Evolutionary conservation across 2,329 filamentous ascomycete species (phyloP), one percentile per base, ranked within the genome.

Genomic region (Diaporthe sp.): DNA sequence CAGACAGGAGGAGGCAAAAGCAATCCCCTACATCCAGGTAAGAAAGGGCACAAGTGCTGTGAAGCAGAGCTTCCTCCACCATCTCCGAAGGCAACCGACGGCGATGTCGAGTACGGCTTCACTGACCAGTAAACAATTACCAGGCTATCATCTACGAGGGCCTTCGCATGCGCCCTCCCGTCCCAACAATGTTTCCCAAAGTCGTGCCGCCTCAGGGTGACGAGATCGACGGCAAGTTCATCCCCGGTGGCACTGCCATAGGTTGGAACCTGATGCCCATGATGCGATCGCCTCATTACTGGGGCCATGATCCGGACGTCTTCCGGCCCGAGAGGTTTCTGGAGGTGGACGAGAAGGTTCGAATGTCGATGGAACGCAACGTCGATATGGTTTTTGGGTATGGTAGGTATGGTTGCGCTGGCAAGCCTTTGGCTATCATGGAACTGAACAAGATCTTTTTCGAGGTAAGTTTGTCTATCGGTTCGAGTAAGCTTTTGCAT

Each of bases 291-390:
- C 38, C 28, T 10, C 75, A 52, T 30, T 25, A 73, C 19, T 77
- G 73, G 68, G 91, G 91, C 7, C 78, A 85, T 0, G 88, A 92
- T 76, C 89, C 89, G 2, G 88, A 92, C 12, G 80, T 86, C 3
- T 93, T 92, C 81, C 83, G 87, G 3, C 91, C 91, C 0, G 90
- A 92, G 77, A 86, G 91, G 35, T 93, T 91, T 90, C 80, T 84
- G 55, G 83, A 81, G 6, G 78, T 88, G 2, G 90, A 87, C 8
- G 72, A 72, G 0, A 78, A 79, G 1, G 78, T 80, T 33, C 78
- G 80, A 58, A 77, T 75, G 22, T 76, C 77, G 22, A 84, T 84
- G 79, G 78, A 82, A 55, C 77, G 78, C 12, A 82, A 80, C 0
- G 76, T 83, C 55, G 84, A 84, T 35, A 77, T 85, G 19, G 78